A percentile compares a stretch with the other conserved stretches of the same genome.
phyloP scores from a whole-genome alignment of 257 asterid species.

The Solanum pinnatisectum region DNA sequence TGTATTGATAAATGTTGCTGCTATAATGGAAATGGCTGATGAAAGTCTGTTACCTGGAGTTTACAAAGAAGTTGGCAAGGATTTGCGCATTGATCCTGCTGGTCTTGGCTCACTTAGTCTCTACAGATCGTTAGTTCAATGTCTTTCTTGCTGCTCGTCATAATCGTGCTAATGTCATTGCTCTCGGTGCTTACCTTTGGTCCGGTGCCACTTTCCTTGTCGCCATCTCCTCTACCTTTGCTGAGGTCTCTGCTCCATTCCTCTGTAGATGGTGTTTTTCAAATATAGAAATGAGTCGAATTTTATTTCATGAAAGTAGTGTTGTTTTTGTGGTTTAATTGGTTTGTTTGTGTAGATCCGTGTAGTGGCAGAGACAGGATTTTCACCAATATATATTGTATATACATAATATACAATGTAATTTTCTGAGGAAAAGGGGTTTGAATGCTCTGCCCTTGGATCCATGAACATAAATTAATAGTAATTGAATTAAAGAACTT shows the following conservation, averaged over 20 bases:
- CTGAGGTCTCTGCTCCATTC: constrained; percentile 27
- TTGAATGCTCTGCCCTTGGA: neutral
- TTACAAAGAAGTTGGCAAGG: neutral
- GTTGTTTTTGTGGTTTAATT: neutral
- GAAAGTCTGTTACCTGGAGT: neutral
- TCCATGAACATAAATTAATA: neutral
- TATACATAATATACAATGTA: neutral
- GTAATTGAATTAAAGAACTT: neutral
- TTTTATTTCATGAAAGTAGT: neutral
- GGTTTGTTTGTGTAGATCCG: neutral
- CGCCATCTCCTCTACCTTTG: constrained; percentile 53
- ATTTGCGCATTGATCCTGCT: neutral
- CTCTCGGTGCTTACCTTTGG: constrained; percentile 73
- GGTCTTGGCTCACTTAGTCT: neutral
- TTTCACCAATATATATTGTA: neutral
- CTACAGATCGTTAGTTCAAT: neutral
- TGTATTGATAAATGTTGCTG: neutral
- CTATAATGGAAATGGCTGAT: neutral
- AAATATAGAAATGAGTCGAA: neutral
- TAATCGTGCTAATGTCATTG: neutral
- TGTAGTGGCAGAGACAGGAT: neutral
- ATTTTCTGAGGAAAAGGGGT: neutral
- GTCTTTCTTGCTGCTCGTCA: neutral
- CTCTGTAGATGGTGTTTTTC: neutral
- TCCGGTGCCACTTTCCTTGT: constrained; percentile 58